Evolutionary conservation across 495 filamentous ascomycete genomes (phyloP).

Genomic region (Xanthoparmelia taractica): DNA sequence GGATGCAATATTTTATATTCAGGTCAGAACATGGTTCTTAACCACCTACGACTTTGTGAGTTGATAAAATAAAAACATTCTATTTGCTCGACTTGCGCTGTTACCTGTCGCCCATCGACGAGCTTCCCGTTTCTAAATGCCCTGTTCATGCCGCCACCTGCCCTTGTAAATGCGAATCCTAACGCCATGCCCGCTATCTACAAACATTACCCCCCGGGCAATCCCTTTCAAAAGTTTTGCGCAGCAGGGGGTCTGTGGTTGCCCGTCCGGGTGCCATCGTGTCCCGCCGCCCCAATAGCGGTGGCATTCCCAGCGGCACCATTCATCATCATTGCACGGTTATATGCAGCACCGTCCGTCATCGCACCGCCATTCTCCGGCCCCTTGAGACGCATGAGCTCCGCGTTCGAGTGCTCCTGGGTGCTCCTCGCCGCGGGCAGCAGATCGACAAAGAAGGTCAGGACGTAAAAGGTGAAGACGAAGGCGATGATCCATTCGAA

Average conservation of each 20-base stretch:
- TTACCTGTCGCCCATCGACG: neutral
- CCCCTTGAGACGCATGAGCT: constrained; percentile 33
- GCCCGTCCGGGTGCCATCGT: neutral
- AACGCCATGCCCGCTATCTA: neutral
- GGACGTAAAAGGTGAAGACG: constrained; percentile 81
- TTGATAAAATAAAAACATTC: neutral
- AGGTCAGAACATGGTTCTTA: neutral
- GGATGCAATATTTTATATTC: neutral
- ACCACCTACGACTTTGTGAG: too few relatives aligned
- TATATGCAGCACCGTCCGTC: neutral
- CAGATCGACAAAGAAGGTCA: constrained; percentile 84
- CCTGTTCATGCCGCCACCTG: neutral
- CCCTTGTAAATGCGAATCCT: neutral
- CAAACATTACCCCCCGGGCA: too few relatives aligned
- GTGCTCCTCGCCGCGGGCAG: constrained; percentile 68
- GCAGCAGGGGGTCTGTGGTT: constrained; percentile 1
- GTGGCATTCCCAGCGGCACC: constrained; percentile 7
- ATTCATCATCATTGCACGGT: neutral
- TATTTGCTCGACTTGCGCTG: neutral
- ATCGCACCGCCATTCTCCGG: constrained; percentile 15
- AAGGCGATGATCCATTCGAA: constrained; percentile 63
- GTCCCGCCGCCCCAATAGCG: neutral
- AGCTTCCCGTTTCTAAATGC: neutral
- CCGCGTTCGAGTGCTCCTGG: constrained; percentile 31
- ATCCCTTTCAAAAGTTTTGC: constrained; percentile 4